Conservation (phyloP, 129 eudicot genomes). For the Saussurea involucrata region DNA sequence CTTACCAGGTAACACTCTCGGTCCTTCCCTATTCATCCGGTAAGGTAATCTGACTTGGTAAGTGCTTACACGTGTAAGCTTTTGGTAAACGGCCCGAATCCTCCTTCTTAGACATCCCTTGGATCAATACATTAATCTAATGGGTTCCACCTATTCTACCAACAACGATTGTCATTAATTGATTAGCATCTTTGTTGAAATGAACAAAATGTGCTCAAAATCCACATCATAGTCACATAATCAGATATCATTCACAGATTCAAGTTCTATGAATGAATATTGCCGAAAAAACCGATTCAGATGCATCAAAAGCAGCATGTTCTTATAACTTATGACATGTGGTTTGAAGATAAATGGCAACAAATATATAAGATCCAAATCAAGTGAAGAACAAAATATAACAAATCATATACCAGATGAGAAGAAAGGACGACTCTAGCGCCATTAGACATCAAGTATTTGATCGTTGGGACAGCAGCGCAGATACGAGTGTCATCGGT, state of each 20-base stretch:
- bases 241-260: background rate
- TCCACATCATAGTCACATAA: background rate
- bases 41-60: too few species aligned
- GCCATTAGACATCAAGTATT: conserved; percentile 62
- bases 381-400: background rate
- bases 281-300: background rate
- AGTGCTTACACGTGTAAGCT: too few species aligned
- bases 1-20: too few species aligned
- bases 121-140: background rate
- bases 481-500: conserved; percentile 93
- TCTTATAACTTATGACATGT: background rate
- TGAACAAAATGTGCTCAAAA: background rate
- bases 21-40: too few species aligned
- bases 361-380: background rate
- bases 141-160: background rate
- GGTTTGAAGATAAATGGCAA: background rate
- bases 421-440: conserved; percentile 77
- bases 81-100: too few species aligned
- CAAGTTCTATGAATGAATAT: background rate
- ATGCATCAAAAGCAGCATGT: background rate
- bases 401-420: conserved; percentile 50
- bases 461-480: conserved; percentile 86
- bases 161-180: background rate
- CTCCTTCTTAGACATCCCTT: background rate
- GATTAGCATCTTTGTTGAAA: background rate